These are phyloP conservation scores for Russula ochroleuca DNA, from an alignment of 768 basidiomycete genomes.

Conservation along the genomic window DNA sequence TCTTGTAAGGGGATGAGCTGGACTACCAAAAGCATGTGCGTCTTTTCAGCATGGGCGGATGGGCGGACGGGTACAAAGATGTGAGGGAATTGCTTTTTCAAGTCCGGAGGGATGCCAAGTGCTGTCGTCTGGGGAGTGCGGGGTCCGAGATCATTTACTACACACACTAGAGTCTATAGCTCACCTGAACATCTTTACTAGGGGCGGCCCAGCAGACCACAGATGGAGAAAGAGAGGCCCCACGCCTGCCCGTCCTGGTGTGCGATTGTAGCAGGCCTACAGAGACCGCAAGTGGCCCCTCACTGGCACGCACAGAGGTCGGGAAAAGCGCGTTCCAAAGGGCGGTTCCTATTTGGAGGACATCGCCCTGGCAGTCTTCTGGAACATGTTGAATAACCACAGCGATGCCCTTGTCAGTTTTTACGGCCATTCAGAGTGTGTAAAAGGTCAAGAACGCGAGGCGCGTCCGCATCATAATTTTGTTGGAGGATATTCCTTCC, in stretches of 20 bases:
- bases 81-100: conserved; percentile 10
- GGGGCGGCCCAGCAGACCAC: conserved; percentile 38
- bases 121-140: conserved; percentile 18
- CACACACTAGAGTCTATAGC: background rate
- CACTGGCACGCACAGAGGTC: background rate
- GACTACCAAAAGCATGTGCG: conserved; percentile 22
- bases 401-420: background rate
- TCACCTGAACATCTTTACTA: conserved; percentile 39
- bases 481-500: background rate
- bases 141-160: conserved; percentile 28
- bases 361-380: background rate
- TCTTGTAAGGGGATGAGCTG: conserved; percentile 29
- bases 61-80: background rate
- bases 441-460: conserved; percentile 1
- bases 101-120: conserved; percentile 12
- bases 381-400: conserved; percentile 4
- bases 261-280: conserved; percentile 6
- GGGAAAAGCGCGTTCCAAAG: conserved; percentile 18
- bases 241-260: background rate
- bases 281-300: conserved; percentile 15
- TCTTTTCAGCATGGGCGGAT: conserved; percentile 1
- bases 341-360: conserved; percentile 14
- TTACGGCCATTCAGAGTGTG: conserved; percentile 10
- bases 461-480: background rate
- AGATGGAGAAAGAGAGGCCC: conserved; percentile 16